A percentile compares a stretch with the other conserved stretches of the same genome.
Conservation (phyloP, 2,329 filamentous ascomycete species). For the Tolypocladium amazonense region DNA sequence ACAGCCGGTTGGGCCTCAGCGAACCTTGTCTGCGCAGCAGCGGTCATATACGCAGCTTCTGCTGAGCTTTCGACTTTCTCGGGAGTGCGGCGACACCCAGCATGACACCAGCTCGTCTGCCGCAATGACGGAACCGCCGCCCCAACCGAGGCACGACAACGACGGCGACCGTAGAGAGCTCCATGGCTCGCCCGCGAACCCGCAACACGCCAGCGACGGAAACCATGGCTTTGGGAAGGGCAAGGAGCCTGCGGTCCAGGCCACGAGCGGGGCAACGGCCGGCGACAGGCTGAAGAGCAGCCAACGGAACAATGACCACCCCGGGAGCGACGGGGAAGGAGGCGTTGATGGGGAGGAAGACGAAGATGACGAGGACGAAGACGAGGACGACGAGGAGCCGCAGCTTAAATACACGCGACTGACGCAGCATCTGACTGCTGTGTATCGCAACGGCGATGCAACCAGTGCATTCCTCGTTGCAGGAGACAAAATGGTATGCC, state of each 20-base stretch:
- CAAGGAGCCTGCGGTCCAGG: background rate
- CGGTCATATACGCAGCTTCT: slow-evolving; percentile 2
- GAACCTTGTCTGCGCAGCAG: background rate
- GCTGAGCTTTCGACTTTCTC: slow-evolving; percentile 2
- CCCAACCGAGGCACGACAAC: slow-evolving; percentile 11
- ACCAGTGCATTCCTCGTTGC: slow-evolving; percentile 84
- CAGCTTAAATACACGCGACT: slow-evolving; percentile 85
- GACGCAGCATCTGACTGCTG: slow-evolving; percentile 65
- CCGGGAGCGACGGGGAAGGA: slow-evolving; percentile 13
- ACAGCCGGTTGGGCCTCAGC: background rate
- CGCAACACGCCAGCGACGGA: background rate
- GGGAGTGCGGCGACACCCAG: slow-evolving; percentile 11
- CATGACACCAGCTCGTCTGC: slow-evolving; percentile 16
- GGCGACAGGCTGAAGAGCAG: slow-evolving; percentile 6
- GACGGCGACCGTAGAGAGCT: slow-evolving; percentile 11
- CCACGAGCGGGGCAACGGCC: background rate
- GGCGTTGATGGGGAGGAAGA: slow-evolving; percentile 31
- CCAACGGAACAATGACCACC: slow-evolving; percentile 11
- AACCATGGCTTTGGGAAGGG: background rate
- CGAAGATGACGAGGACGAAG: slow-evolving; percentile 32
- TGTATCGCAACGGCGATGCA: slow-evolving; percentile 92
- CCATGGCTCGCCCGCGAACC: background rate
- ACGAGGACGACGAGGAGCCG: slow-evolving; percentile 76
- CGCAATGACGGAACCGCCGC: slow-evolving; percentile 32
- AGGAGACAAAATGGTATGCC: slow-evolving; percentile 86